Base-by-base conservation (phyloP, 768 basidiomycete genomes). In the Calvatia gigantea region DNA sequence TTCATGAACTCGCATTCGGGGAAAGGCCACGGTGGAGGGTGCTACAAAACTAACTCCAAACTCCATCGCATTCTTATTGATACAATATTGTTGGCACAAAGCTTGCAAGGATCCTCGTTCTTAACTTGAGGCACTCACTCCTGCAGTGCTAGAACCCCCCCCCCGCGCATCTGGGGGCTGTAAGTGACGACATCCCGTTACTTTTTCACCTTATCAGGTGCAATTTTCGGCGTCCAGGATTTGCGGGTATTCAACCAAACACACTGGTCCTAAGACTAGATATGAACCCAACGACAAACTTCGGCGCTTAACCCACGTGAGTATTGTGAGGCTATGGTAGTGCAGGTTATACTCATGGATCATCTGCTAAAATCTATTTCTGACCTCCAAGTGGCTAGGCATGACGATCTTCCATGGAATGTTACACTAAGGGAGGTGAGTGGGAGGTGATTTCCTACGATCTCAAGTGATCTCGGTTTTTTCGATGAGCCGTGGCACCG, bases 391-490 rank as follows among this genome's bases (percentile, higher is more conserved):
- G 41, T 23, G 41, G 11, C 25, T n/a, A 23, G n/a, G n/a, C n/a
- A n/a, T n/a, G n/a, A n/a, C n/a, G n/a, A n/a, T n/a, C n/a, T n/a
- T n/a, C n/a, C n/a, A n/a, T n/a, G n/a, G n/a, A n/a, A n/a, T n/a
- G n/a, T n/a, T 9, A 42, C 41, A 42, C 15, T 3, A 11, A 21
- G 9, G n/a, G n/a, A n/a, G n/a, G n/a, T n/a, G 49, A 37, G 28
- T 27, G 48, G 45, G 15, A 43, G 12, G 57, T 65, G 65, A 65
- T 58, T 62, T 56, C 60, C 62, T 64, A 67, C 65, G 67, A 65
- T 46, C 42, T 38, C 23, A 55, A 48, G 38, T 38, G 31, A 35
- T 31, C 51, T 52, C 51, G 51, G 39, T 52, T 50, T 52, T 29
- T 38, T 23, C 43, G 43, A 23, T 42, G 51, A 25, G 45, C 45